phyloP scores from a whole-genome alignment of 768 basidiomycete genomes.

The Gyrodon lividus region DNA sequence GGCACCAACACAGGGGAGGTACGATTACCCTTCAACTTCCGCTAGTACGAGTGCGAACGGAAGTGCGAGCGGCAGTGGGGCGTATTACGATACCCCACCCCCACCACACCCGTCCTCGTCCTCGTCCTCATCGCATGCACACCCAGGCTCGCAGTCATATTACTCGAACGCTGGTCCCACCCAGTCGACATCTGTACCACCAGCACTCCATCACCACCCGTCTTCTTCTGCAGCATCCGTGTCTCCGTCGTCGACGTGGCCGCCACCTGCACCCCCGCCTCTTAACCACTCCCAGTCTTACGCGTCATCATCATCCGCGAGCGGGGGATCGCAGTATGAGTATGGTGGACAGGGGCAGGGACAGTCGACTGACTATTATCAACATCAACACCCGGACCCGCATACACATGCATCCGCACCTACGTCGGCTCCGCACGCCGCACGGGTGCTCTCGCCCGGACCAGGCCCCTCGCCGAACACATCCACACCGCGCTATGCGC shows the following conservation, averaged over 20 bases:
- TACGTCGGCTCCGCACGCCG: conserved; percentile 2
- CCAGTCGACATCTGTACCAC: conserved; percentile 19
- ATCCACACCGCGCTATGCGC: conserved; percentile 15
- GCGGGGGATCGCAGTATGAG: conserved; percentile 22
- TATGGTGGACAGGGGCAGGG: conserved; percentile 20
- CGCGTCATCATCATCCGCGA: conserved; percentile 19
- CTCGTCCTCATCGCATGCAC: conserved; percentile 21
- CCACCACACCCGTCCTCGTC: conserved; percentile 12
- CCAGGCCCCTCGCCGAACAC: conserved; percentile 12
- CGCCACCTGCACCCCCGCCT: conserved; percentile 5
- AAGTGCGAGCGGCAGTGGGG: conserved; percentile 9
- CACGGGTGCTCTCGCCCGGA: conserved; percentile 19
- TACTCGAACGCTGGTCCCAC: conserved; percentile 11
- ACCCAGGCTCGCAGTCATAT: no score
- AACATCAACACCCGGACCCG: conserved; percentile 15
- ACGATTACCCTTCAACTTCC: conserved; percentile 25
- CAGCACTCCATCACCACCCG: conserved; percentile 1
- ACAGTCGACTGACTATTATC: conserved; percentile 26
- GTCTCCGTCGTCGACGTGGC: conserved; percentile 1
- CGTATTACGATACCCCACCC: conserved; percentile 28
- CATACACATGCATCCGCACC: neutral
- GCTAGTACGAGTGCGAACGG: conserved; percentile 25
- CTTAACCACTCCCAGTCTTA: conserved; percentile 23
- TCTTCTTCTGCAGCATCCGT: no score
- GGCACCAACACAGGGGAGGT: conserved; percentile 12